Percentiles rank a stretch among this genome's conserved stretches.
phyloP scores from a whole-genome alignment of 352 stramenopile genomes.

The Phytophthora agathidicida region DNA sequence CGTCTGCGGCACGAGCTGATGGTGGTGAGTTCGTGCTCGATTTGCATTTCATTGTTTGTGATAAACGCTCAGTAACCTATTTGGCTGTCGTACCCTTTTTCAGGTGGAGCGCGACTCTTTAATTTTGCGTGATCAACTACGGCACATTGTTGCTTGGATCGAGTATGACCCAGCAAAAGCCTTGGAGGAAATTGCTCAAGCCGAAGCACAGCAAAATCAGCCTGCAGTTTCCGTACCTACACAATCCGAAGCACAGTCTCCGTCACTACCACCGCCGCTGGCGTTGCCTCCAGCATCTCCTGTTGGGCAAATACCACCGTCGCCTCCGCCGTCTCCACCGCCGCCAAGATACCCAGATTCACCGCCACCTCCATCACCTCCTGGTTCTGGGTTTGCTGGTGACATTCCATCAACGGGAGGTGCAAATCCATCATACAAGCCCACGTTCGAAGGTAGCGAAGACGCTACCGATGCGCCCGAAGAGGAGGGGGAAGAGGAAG shows the following conservation, averaged over 20 bases:
- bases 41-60: background rate
- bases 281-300: slow-evolving; percentile 17
- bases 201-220: slow-evolving; percentile 34
- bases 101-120: slow-evolving; percentile 83
- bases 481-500: slow-evolving; percentile 66
- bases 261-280: slow-evolving; percentile 22
- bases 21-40: slow-evolving; percentile 43
- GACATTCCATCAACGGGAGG: slow-evolving; percentile 4
- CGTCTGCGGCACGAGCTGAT: slow-evolving; percentile 57
- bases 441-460: slow-evolving; percentile 12
- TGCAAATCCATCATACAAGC: slow-evolving; percentile 1
- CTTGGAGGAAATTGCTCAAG: slow-evolving; percentile 48
- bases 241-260: slow-evolving; percentile 12
- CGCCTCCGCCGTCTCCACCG: slow-evolving; percentile 1
- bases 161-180: slow-evolving; percentile 58
- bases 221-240: slow-evolving; percentile 14
- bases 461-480: slow-evolving; percentile 22
- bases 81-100: background rate
- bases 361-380: slow-evolving; percentile 38
- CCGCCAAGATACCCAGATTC: slow-evolving; percentile 37
- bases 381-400: slow-evolving; percentile 22
- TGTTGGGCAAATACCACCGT: background rate
- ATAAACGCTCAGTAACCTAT: background rate
- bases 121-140: slow-evolving; percentile 65
- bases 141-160: slow-evolving; percentile 76